Evolutionary conservation across 495 filamentous ascomycete species (phyloP), one percentile per base, ranked within the genome.

Genomic region (Xanthoparmelia taractica): DNA sequence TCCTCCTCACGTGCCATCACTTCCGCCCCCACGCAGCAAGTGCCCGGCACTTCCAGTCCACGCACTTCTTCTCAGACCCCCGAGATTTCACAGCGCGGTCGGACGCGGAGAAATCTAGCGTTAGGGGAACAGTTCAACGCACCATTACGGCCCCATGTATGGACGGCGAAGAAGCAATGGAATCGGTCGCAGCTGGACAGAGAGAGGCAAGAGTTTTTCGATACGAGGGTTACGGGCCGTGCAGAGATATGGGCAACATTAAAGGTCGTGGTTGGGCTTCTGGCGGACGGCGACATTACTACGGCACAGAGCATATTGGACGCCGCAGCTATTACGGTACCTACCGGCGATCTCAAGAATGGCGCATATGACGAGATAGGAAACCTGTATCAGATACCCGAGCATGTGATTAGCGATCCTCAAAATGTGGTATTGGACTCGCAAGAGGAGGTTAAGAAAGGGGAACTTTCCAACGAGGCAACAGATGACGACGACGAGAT

Each of bases 281-380:
- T 95, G 66, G 85, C 84, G 73, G 66, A 69, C 4, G 75, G 72
- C 13, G 81, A 87, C n/a, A 66, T 90, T 6, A 79, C 71, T 17
- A 92, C 87, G 6, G 91, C 92, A 34, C 92, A 97, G 77, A 81
- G 78, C 45, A 86, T 83, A 54, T 72, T 96, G 10, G 84, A 86
- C 72, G 92, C 92, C 2, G 85, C 85, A 11, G 91, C 84, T 8
- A 80, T 96, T 45, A 96, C 88, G 2, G 76, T 94, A 43, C 91
- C 91, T 2, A 91, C 85, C 0, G 81, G 85, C 33, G 81, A 92
- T 71, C 70, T 91, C 13, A 82, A 82, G 20, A 79, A 87, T 47
- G 91, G 92, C 4, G 85, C 82, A 11, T 97, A 91, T 67, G 92
- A 96, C 74, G 79, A 85, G 47, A 74, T 83, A 52, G 92, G 92